Conservation (phyloP, 805 yeast genomes). For the Lachancea thermotolerans region DNA sequence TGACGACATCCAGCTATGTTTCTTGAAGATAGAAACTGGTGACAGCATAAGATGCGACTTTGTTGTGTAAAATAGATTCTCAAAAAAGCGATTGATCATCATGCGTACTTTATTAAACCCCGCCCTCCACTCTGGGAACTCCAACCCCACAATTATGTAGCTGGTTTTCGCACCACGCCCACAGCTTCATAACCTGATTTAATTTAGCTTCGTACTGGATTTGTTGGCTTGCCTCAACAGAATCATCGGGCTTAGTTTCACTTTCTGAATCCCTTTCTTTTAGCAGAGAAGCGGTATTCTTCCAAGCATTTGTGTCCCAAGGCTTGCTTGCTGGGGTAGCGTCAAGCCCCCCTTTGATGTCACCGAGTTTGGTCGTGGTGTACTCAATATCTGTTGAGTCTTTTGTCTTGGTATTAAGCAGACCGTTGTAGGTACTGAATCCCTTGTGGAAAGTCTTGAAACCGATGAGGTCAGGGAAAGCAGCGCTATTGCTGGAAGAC, state of each 20-base stretch:
- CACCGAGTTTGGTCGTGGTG: conserved; percentile 11
- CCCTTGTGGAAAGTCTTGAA: conserved; percentile 10
- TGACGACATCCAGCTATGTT: conserved; percentile 44
- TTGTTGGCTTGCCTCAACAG: conserved; percentile 8
- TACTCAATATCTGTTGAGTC: conserved; percentile 10
- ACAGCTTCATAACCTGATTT: conserved; percentile 50
- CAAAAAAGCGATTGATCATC: not conserved
- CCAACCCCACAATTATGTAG: conserved; percentile 35
- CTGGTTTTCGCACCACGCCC: conserved; percentile 60
- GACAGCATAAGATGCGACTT: conserved; percentile 35
- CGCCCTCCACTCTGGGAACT: conserved; percentile 30
- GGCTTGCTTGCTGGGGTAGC: conserved; percentile 5
- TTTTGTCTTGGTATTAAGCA: conserved; percentile 13
- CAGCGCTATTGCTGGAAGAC: conserved; percentile 8
- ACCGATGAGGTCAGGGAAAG: conserved; percentile 19
- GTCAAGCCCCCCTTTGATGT: conserved; percentile 8
- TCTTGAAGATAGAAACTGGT: conserved; percentile 50
- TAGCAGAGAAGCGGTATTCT: conserved; percentile 11
- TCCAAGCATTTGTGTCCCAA: conserved; percentile 12
- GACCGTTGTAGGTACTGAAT: conserved; percentile 10
- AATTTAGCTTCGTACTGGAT: conserved; percentile 32
- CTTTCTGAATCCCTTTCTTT: not conserved
- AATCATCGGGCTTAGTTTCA: not conserved
- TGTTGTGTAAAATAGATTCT: conserved; percentile 15
- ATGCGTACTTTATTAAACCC: not conserved